Evolutionary conservation across 345 rosid genomes (phyloP), one percentile per base, ranked within the genome.

Genomic region (Arabis alpina): DNA sequence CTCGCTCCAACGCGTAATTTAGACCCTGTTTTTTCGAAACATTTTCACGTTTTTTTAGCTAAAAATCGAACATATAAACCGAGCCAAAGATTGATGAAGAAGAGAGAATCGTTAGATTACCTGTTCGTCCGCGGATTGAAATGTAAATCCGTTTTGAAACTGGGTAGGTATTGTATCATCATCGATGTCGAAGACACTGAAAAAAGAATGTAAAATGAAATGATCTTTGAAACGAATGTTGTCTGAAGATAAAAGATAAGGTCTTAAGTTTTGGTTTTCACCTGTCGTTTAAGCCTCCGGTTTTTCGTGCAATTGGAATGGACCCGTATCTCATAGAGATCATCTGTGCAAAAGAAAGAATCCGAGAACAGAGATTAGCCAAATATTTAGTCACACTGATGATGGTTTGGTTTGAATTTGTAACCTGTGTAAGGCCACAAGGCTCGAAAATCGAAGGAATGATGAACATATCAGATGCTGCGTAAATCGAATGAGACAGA

Each of bases 341-440:
- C 99, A 93, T 91, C 97, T 94, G 82, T 43, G 27, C 16, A 53
- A 60, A 40, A 43, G 23, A 66, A 60, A 64, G 66, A 51, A 36
- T 24, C 72, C n/a, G 1, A 57, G 10, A 61, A 45, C n/a, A 27
- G 59, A 63, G 54, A 24, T 40, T 61, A 53, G 51, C 11, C n/a
- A 1, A 25, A 5, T 25, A 2, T 37, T 36, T 44, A 27, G 64
- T 52, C 51, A 61, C 45, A 36, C 5, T 19, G 12, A 32, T 72
- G 55, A 37, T 54, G 14, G 27, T 45, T 54, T 63, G 50, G 42
- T 54, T 61, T 62, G 24, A 41, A 41, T 37, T 47, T 14, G 44
- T 54, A 24, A 93, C 99, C 97, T 94, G 99, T 64, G 99, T 94
- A 49, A 94, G 97, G 55, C 99, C 99, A 80, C 99, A 91, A 75